Conservation (phyloP, 2,329 filamentous ascomycete genomes). For the Emericellopsis atlantica region DNA sequence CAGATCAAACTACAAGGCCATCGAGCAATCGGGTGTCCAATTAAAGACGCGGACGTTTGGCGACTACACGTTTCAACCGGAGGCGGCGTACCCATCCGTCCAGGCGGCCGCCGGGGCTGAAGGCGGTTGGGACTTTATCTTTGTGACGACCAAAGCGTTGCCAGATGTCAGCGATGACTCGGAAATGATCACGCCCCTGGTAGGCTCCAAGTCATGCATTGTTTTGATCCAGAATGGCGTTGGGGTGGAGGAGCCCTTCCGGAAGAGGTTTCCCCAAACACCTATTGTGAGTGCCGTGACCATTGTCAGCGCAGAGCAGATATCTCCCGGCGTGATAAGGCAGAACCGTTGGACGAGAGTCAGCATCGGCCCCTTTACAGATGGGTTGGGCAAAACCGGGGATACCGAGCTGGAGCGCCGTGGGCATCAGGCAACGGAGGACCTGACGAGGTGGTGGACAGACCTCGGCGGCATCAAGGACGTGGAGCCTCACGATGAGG, state of each 20-base stretch:
- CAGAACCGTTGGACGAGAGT: constrained; percentile 67
- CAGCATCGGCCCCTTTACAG: constrained; percentile 52
- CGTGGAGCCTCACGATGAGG: constrained; percentile 49
- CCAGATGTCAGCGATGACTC: constrained; percentile 52
- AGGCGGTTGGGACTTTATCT: constrained; percentile 42
- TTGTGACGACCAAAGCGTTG: constrained; percentile 60
- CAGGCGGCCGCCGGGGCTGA: constrained; percentile 32
- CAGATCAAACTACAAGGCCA: constrained; percentile 58
- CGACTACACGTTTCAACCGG: constrained; percentile 49
- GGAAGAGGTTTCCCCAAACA: constrained; percentile 43
- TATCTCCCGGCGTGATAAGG: constrained; percentile 45
- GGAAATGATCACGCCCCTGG: constrained; percentile 45
- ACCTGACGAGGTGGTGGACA: constrained; percentile 40
- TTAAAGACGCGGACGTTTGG: constrained; percentile 56
- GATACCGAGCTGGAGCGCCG: constrained; percentile 5
- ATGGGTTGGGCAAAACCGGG: constrained; percentile 26
- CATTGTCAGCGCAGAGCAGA: constrained; percentile 56
- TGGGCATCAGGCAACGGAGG: constrained; percentile 28
- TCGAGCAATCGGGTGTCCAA: constrained; percentile 47
- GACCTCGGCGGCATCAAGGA: constrained; percentile 49
- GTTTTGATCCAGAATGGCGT: constrained; percentile 61
- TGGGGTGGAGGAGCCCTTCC: constrained; percentile 57
- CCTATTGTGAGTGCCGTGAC: constrained; percentile 58
- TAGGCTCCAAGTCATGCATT: constrained; percentile 40
- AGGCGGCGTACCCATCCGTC: constrained; percentile 49